Evolutionary conservation across 2,329 filamentous ascomycete genomes (phyloP).

Genomic region (Xylaria hypoxylon): DNA sequence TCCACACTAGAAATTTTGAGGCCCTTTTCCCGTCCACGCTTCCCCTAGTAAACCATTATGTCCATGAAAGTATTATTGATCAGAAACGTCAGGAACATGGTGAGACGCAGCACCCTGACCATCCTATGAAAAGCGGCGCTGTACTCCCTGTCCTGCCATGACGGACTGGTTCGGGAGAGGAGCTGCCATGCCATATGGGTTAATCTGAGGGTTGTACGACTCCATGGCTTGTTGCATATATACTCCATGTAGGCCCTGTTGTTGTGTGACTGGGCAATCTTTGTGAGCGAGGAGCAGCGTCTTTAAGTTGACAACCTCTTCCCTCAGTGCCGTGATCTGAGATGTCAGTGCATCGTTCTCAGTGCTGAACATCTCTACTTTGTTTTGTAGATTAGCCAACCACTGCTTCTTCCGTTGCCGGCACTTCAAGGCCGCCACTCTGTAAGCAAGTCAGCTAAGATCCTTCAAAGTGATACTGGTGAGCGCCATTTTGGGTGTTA

Average conservation of each 20-base stretch:
- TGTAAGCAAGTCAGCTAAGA: conserved; percentile 53
- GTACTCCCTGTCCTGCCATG: conserved; percentile 66
- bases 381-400: conserved; percentile 92
- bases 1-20: conserved; percentile 29
- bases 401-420: conserved; percentile 99
- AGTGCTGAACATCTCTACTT: conserved; percentile 90
- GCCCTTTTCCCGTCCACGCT: conserved; percentile 18
- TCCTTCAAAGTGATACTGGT: not conserved
- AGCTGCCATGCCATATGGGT: conserved; percentile 69
- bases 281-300: conserved; percentile 93
- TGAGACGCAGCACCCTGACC: conserved; percentile 38
- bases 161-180: conserved; percentile 65
- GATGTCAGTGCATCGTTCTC: conserved; percentile 90
- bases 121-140: conserved; percentile 68
- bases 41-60: conserved; percentile 9
- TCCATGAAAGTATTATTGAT: conserved; percentile 11
- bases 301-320: conserved; percentile 96
- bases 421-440: conserved; percentile 95
- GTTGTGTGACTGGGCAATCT: conserved; percentile 91
- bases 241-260: conserved; percentile 76
- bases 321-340: conserved; percentile 85
- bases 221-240: conserved; percentile 69
- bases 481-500: conserved; percentile 47
- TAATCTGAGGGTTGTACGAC: conserved; percentile 66
- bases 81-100: conserved; percentile 24